phyloP scores from a whole-genome alignment of 2,329 filamentous ascomycete genomes.

The Xylaria sp. region DNA sequence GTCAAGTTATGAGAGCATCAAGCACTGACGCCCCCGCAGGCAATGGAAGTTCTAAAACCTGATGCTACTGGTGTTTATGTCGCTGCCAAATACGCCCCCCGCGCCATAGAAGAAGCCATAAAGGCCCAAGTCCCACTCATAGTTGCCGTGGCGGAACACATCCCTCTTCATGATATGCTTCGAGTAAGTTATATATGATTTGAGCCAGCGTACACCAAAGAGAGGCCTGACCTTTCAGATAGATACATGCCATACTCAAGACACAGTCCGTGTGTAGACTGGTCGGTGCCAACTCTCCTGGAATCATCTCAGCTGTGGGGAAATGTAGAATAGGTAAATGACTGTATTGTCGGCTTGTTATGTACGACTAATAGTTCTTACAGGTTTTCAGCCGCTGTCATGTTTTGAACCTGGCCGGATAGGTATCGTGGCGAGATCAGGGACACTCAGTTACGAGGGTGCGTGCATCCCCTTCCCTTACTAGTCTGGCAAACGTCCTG shows the following conservation, averaged over 20 bases:
- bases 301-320: constrained; percentile 72
- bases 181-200: constrained; percentile 49
- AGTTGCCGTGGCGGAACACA: constrained; percentile 74
- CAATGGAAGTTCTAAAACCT: constrained; percentile 70
- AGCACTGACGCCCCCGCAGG: constrained; percentile 43
- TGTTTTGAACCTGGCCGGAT: constrained; percentile 71
- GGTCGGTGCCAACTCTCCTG: constrained; percentile 73
- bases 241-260: constrained; percentile 70
- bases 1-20: background rate
- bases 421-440: constrained; percentile 74
- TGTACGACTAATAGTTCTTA: constrained; percentile 38
- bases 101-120: constrained; percentile 78
- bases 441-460: constrained; percentile 72
- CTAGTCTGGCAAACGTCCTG: background rate
- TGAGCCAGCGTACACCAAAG: background rate
- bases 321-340: constrained; percentile 51
- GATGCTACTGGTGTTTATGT: constrained; percentile 82
- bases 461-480: constrained; percentile 3
- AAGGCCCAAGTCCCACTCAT: constrained; percentile 76
- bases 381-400: constrained; percentile 76
- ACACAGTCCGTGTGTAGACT: constrained; percentile 70
- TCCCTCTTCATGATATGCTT: constrained; percentile 73
- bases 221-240: constrained; percentile 6
- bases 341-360: background rate
- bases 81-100: constrained; percentile 71